phyloP scores from a whole-genome alignment of 2,329 filamentous ascomycete genomes.

The Phyllosticta paracitricarpa region DNA sequence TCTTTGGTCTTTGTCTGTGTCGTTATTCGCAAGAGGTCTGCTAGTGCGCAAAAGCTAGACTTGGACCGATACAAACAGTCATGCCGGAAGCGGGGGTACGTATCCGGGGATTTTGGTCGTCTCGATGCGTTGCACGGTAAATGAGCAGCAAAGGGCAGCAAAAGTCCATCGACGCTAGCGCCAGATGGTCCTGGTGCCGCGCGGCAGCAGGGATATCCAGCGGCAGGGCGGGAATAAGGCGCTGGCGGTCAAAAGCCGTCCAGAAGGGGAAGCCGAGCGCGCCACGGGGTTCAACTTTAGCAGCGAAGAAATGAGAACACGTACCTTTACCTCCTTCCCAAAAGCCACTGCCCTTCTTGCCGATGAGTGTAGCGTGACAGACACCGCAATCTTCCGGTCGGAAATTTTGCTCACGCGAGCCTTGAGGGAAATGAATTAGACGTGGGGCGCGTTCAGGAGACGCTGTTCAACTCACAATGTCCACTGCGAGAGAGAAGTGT shows the following conservation, averaged over 20 bases:
- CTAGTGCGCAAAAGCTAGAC: neutral
- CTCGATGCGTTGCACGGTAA: neutral
- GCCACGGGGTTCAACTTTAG: neutral
- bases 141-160: neutral
- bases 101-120: neutral
- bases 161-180: neutral
- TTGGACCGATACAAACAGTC: neutral
- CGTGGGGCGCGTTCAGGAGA: neutral
- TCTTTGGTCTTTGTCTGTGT: neutral
- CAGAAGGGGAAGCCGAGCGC: neutral
- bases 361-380: slow-evolving; percentile 61
- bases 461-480: slow-evolving; percentile 14
- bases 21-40: neutral
- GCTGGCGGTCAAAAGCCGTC: neutral
- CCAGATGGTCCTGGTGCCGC: neutral
- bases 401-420: slow-evolving; percentile 73
- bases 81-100: slow-evolving; percentile 9
- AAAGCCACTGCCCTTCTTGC: slow-evolving; percentile 58
- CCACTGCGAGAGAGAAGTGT: slow-evolving; percentile 12
- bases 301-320: slow-evolving; percentile 5
- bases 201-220: neutral
- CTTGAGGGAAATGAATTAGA: slow-evolving; percentile 10
- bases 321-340: slow-evolving; percentile 70
- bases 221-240: neutral
- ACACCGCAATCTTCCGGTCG: slow-evolving; percentile 64